phyloP scores from a whole-genome alignment of 208 protist genomes.

The Zelonia costaricensis region DNA sequence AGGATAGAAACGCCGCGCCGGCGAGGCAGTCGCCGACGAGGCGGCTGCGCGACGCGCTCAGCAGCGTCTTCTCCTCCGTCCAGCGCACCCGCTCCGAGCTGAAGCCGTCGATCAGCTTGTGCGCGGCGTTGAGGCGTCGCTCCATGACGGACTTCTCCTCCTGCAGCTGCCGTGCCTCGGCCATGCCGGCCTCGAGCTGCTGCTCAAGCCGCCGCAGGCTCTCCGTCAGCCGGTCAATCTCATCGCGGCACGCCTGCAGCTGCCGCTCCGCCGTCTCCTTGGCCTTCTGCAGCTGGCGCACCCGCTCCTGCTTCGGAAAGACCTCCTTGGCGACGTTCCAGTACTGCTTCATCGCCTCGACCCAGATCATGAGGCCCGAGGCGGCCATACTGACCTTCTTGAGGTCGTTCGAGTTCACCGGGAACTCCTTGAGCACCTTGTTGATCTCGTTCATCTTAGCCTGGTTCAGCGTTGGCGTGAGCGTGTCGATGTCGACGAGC shows the following conservation, averaged over 20 bases:
- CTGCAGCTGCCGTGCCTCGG: constrained; percentile 92
- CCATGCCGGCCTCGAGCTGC: constrained; percentile 89
- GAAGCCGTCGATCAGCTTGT: constrained; percentile 97
- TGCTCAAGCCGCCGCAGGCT: constrained; percentile 91
- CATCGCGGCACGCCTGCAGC: constrained; percentile 77
- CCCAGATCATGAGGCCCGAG: constrained; percentile 96
- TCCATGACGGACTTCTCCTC: constrained; percentile 95
- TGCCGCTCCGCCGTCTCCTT: constrained; percentile 91
- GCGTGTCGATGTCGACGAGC: constrained; percentile 90
- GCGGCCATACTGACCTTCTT: constrained; percentile 93
- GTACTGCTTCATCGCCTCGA: constrained; percentile 97
- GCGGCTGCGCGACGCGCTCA: constrained; percentile 80
- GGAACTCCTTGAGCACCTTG: constrained; percentile 91
- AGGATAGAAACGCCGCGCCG: constrained; percentile 96
- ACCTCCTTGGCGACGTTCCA: constrained; percentile 97
- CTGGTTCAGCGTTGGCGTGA: constrained; percentile 89
- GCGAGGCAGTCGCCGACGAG: constrained; percentile 98
- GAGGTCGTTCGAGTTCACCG: constrained; percentile 90
- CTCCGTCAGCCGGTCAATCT: constrained; percentile 93
- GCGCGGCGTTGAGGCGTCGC: constrained; percentile 94
- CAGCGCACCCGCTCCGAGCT: constrained; percentile 97
- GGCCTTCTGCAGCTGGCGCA: constrained; percentile 92
- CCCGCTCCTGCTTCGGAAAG: constrained; percentile 95
- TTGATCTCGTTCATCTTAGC: constrained; percentile 96
- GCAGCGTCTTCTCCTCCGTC: constrained; percentile 93